Conservation (phyloP, 768 basidiomycete genomes). For the Amylocystis lapponica region DNA sequence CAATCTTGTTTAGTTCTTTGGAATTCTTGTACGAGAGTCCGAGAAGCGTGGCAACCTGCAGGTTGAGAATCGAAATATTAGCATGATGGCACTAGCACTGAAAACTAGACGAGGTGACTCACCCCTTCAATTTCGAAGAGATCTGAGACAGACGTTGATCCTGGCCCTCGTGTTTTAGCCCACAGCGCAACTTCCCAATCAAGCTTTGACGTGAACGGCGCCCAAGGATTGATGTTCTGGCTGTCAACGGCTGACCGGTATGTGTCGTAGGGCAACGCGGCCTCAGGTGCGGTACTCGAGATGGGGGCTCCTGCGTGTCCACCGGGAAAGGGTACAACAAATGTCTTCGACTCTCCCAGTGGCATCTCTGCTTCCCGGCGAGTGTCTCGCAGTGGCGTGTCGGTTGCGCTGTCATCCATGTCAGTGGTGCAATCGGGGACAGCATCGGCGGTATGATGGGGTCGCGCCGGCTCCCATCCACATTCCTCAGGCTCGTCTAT, state of each 20-base stretch:
- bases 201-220: slow-evolving; percentile 29
- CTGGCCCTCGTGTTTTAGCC: slow-evolving; percentile 31
- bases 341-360: too few relatives aligned
- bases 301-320: too few relatives aligned
- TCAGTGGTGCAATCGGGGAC: too few relatives aligned
- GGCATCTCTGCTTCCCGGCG: too few relatives aligned
- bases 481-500: not conserved
- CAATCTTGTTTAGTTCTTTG: slow-evolving; percentile 25
- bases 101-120: slow-evolving; percentile 10
- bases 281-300: too few relatives aligned
- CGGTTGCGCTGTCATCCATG: too few relatives aligned
- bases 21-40: slow-evolving; percentile 26
- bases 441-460: too few relatives aligned
- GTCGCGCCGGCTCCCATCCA: not conserved
- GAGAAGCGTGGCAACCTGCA: not conserved
- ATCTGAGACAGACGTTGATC: slow-evolving; percentile 33
- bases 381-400: too few relatives aligned
- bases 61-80: not conserved
- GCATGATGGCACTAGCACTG: too few relatives aligned
- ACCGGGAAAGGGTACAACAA: not conserved
- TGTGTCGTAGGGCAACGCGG: too few relatives aligned
- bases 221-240: slow-evolving; percentile 11
- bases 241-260: too few relatives aligned
- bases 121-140: slow-evolving; percentile 33
- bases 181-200: slow-evolving; percentile 37